Percentiles rank a stretch among this genome's conserved stretches.
These are phyloP conservation scores for Mycena floridula DNA, from an alignment of 768 basidiomycete species.

Conservation along the genomic window DNA sequence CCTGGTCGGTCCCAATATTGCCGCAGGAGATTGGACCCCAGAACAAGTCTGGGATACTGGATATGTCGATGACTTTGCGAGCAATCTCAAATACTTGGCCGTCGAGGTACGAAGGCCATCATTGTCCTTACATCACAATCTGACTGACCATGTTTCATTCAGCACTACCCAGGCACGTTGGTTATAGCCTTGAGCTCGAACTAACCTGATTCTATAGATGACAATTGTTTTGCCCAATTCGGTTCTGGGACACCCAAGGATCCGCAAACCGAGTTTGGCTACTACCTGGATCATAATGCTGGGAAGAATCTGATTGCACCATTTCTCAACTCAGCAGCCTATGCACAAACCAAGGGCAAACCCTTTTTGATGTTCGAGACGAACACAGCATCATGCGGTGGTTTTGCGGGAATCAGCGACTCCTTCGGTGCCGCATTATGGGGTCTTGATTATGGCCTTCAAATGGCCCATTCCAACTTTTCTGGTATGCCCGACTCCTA, in stretches of 20 bases:
- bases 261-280: conserved; percentile 44
- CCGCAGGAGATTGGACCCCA: conserved; percentile 16
- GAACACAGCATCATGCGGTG: conserved; percentile 65
- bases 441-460: conserved; percentile 55
- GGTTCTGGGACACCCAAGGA: conserved; percentile 30
- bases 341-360: conserved; percentile 33
- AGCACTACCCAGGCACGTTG: too few species aligned
- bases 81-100: conserved; percentile 15
- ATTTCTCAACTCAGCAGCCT: conserved; percentile 44
- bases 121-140: not conserved
- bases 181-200: too few species aligned
- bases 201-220: conserved; percentile 44
- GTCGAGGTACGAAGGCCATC: conserved; percentile 39
- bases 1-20: conserved; percentile 20
- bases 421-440: conserved; percentile 60
- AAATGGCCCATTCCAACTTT: conserved; percentile 51
- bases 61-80: conserved; percentile 24
- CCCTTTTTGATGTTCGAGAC: conserved; percentile 65
- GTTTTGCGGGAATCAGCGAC: conserved; percentile 57
- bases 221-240: conserved; percentile 56
- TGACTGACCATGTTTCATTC: conserved; percentile 15
- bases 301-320: conserved; percentile 38
- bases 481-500: conserved; percentile 29
- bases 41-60: conserved; percentile 29
- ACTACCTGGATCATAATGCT: conserved; percentile 55